phyloP scores from a whole-genome alignment of 1,284 basidiomycete species.

The Uromyces viciae-fabae region DNA sequence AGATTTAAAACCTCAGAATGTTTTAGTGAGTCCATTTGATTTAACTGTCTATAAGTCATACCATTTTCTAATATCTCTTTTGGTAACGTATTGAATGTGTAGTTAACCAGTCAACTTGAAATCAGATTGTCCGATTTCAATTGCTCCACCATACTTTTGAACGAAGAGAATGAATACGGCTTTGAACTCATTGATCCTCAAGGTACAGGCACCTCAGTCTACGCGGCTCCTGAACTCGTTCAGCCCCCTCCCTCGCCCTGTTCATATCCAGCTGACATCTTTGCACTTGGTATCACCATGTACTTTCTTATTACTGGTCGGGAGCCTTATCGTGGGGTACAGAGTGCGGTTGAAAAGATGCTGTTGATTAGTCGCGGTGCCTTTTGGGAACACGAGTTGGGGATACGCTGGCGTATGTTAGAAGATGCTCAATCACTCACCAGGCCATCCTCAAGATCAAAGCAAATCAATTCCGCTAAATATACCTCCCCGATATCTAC shows the following conservation, averaged over 20 bases:
- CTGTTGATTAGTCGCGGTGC: constrained; percentile 57
- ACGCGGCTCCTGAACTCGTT: constrained; percentile 59
- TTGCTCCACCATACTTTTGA: constrained; percentile 54
- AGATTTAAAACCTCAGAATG: constrained; percentile 58
- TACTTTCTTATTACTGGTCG: constrained; percentile 57
- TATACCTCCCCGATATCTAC: background rate
- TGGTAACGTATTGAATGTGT: background rate
- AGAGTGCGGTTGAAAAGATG: constrained; percentile 55
- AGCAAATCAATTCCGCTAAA: background rate
- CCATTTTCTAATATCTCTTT: background rate
- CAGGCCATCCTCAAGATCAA: background rate
- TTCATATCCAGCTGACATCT: constrained; percentile 59
- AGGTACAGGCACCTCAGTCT: constrained; percentile 59
- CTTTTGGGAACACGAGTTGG: constrained; percentile 58
- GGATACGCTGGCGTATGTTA: constrained; percentile 52
- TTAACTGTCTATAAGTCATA: background rate
- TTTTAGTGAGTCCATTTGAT: background rate
- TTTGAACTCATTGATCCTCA: constrained; percentile 54
- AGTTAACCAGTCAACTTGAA: constrained; percentile 25
- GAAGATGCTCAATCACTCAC: constrained; percentile 10
- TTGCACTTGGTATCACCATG: constrained; percentile 59
- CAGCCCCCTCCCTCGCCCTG: constrained; percentile 54
- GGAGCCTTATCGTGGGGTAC: constrained; percentile 57
- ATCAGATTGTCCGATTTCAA: constrained; percentile 54
- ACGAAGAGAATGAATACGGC: background rate